Conservation (phyloP, 2,329 filamentous ascomycete genomes). For the Fusarium burgessii region DNA sequence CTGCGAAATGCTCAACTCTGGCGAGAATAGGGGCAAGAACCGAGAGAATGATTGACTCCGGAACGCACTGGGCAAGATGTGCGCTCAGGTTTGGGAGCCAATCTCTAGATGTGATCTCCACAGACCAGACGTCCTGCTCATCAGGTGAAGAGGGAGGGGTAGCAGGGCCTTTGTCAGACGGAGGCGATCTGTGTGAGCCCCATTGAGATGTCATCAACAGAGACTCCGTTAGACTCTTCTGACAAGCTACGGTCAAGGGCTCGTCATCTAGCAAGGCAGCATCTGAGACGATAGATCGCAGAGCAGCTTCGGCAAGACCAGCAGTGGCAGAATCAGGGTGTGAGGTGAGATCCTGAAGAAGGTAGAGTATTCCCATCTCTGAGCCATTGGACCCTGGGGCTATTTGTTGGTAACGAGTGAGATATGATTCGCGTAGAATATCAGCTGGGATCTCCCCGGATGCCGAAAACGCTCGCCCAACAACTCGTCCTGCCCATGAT, state of each 20-base stretch:
- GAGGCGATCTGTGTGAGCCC: conserved; percentile 66
- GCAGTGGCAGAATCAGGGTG: conserved; percentile 67
- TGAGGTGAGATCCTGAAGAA: conserved; percentile 72
- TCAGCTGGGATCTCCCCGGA: conserved; percentile 75
- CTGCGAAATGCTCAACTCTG: conserved; percentile 76
- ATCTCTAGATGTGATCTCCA: conserved; percentile 56
- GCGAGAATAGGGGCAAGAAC: conserved; percentile 75
- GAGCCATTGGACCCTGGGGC: conserved; percentile 66
- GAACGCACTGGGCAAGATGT: conserved; percentile 69
- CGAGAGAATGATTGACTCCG: conserved; percentile 75
- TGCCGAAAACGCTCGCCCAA: conserved; percentile 85
- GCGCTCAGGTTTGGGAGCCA: conserved; percentile 75
- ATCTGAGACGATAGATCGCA: conserved; percentile 68
- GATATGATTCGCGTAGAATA: conserved; percentile 69
- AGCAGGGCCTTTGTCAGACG: conserved; percentile 58
- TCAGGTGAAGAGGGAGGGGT: conserved; percentile 13
- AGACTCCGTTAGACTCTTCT: conserved; percentile 63
- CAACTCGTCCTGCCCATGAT: conserved; percentile 85
- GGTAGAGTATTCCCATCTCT: conserved; percentile 70
- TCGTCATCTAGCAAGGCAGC: conserved; percentile 61
- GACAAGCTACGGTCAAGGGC: conserved; percentile 62
- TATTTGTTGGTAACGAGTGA: conserved; percentile 62
- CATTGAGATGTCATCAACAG: conserved; percentile 68
- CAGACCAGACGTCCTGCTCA: conserved; percentile 48
- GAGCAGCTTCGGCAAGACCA: conserved; percentile 70